Percentiles rank a stretch among this genome's conserved stretches.
Conservation (phyloP, 306 rosid genomes). For the Glycyrrhiza uralensis region DNA sequence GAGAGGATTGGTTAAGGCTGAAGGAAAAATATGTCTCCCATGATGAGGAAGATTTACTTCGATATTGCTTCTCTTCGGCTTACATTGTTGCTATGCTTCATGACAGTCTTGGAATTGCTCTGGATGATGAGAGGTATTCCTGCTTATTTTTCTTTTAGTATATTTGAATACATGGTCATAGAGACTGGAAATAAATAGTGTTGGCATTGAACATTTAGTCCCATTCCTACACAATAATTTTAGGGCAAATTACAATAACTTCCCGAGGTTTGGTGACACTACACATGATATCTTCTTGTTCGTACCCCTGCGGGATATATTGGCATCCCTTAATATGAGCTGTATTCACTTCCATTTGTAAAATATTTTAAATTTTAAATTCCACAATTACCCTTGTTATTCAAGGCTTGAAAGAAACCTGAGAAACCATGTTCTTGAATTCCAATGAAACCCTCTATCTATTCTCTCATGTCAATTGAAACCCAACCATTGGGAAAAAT, state of each 20-base stretch:
- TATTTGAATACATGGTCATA: not conserved
- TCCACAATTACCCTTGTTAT: not conserved
- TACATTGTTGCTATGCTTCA: slow-evolving; percentile 92
- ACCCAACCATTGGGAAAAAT: not conserved
- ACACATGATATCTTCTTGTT: not conserved
- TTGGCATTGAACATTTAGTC: slow-evolving; percentile 1
- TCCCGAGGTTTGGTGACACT: not conserved
- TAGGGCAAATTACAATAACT: not conserved
- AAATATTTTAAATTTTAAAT: not conserved
- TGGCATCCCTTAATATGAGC: not conserved
- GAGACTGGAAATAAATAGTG: slow-evolving; percentile 3
- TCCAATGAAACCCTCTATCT: not conserved
- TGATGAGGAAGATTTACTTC: slow-evolving; percentile 72
- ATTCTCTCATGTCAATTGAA: not conserved
- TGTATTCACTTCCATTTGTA: not conserved
- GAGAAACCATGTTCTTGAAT: not conserved
- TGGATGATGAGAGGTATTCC: slow-evolving; percentile 80
- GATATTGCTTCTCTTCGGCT: slow-evolving; percentile 94
- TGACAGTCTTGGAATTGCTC: slow-evolving; percentile 80
- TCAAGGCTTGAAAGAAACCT: not conserved
- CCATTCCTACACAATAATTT: not conserved
- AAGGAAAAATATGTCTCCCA: slow-evolving; percentile 47
- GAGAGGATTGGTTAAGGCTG: slow-evolving; percentile 73
- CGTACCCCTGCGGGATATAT: not conserved
- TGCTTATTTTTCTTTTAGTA: not conserved